Evolutionary conservation across 768 basidiomycete genomes (phyloP).

Genomic region (Boletus pseudo-olivaceus): DNA sequence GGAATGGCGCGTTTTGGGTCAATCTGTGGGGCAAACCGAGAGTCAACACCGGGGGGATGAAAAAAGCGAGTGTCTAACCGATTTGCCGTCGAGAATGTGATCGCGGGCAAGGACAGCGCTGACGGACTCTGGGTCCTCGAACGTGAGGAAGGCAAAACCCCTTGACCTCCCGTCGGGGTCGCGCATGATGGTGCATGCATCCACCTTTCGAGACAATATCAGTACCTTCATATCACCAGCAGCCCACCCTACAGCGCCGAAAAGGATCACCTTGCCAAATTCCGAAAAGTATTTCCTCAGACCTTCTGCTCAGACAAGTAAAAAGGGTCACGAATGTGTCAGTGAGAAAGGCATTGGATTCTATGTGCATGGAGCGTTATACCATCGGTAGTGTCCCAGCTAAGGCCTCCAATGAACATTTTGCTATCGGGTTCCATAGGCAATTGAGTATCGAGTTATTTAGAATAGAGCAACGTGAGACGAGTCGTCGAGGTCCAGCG

Average conservation of each 20-base stretch:
- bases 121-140: constrained; percentile 63
- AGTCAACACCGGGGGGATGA: not conserved
- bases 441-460: constrained; percentile 29
- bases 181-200: constrained; percentile 84
- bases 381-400: constrained; percentile 93
- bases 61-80: constrained; percentile 40
- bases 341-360: constrained; percentile 24
- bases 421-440: constrained; percentile 54
- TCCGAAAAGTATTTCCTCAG: constrained; percentile 71
- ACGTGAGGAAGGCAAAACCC: constrained; percentile 85
- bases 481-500: constrained; percentile 33
- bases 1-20: constrained; percentile 88
- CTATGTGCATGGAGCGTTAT: constrained; percentile 32
- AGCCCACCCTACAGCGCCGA: constrained; percentile 2
- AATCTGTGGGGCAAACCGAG: constrained; percentile 45
- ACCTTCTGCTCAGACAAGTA: constrained; percentile 44
- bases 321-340: constrained; percentile 21
- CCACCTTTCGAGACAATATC: constrained; percentile 45
- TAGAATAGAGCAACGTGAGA: constrained; percentile 27
- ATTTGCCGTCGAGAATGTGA: constrained; percentile 76
- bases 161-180: constrained; percentile 71
- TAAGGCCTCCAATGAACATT: constrained; percentile 88
- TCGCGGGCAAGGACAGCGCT: constrained; percentile 61
- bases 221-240: constrained; percentile 6
- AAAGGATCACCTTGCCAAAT: constrained; percentile 62